Conservation (phyloP, 768 basidiomycete species). For the Tylopilus cervinicoccineus region DNA sequence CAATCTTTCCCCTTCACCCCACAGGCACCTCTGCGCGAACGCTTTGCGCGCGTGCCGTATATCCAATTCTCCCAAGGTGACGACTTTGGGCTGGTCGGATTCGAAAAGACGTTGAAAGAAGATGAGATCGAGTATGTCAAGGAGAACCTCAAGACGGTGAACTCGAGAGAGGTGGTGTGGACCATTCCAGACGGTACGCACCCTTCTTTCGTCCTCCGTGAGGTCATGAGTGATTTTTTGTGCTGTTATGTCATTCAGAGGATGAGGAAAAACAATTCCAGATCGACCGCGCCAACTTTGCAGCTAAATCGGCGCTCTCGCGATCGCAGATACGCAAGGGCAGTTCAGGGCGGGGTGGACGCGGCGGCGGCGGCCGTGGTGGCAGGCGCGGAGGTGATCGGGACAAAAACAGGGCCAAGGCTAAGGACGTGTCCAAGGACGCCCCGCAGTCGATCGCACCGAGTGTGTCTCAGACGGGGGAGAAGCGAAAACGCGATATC, state of each 20-base stretch:
- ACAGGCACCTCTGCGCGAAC: constrained; percentile 44
- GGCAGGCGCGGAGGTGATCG: constrained; percentile 24
- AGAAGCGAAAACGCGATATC: constrained; percentile 72
- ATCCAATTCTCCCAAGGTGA: constrained; percentile 46
- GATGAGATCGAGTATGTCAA: constrained; percentile 71
- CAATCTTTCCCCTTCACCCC: background rate
- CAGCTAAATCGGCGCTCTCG: constrained; percentile 48
- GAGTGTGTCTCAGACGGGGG: constrained; percentile 50
- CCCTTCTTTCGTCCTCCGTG: background rate
- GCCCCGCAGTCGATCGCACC: constrained; percentile 20
- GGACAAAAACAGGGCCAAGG: constrained; percentile 13
- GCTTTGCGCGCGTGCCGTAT: constrained; percentile 45
- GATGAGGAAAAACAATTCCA: constrained; percentile 70
- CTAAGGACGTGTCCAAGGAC: constrained; percentile 13
- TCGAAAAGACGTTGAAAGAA: constrained; percentile 63
- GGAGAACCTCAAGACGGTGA: constrained; percentile 59
- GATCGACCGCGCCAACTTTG: constrained; percentile 66
- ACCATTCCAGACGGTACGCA: constrained; percentile 49
- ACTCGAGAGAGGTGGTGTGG: constrained; percentile 65
- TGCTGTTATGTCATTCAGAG: constrained; percentile 38
- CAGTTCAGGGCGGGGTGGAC: constrained; percentile 39
- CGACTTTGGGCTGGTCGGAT: constrained; percentile 45
- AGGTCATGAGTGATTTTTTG: too few relatives aligned
- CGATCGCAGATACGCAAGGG: constrained; percentile 39
- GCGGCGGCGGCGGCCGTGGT: constrained; percentile 44